Base-by-base conservation (phyloP, 805 yeast species). In the Schizosaccharomyces octosporus region DNA sequence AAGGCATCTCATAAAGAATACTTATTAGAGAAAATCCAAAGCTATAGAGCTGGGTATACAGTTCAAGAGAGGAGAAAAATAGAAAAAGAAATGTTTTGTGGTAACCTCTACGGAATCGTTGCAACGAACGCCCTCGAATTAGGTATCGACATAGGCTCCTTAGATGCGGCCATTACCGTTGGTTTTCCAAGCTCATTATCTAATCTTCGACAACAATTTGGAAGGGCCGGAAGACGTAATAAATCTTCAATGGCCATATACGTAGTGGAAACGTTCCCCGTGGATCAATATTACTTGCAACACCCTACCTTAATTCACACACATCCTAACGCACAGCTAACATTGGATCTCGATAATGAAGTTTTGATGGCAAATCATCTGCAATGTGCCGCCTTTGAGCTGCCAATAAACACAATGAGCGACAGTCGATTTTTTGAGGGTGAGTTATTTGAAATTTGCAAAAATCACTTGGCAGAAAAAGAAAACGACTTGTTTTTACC, bases 61-160 rank as follows among this genome's bases (percentile, higher is more conserved):
- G 82, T 89, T 1, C 72, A 78, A 1, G 97, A 90, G 67, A 77
- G 99, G 65, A 78, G 98, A 65, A 78, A 81, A 62, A 90, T 93
- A 62, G 99, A 93, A 70, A 76, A 78, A 59, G 87, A 85, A 66
- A 87, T 93, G 96, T 93, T 93, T 69, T 79, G 79, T 64, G 97
- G 97, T 0, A 80, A 82, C 62, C 71, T 93, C 32, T 76, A 83
- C 63, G 97, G 95, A 0, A 85, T 94, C 32, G 81, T 93, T 4
- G 90, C 98, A 0, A 93, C 99, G 0, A 88, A 89, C 71, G 98
- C 99, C 0, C 73, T 93, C 62, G 99, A 93, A 68, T 77, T 93
- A 59, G 99, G 99, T 63, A 86, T 93, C 61, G 98, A 93, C 74
- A 84, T 93, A 64, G 95, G 97, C 60, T 85, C 84, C 15, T 74